Conservation (phyloP, 2,329 filamentous ascomycete genomes). For the Botrytis hyacinthi region DNA sequence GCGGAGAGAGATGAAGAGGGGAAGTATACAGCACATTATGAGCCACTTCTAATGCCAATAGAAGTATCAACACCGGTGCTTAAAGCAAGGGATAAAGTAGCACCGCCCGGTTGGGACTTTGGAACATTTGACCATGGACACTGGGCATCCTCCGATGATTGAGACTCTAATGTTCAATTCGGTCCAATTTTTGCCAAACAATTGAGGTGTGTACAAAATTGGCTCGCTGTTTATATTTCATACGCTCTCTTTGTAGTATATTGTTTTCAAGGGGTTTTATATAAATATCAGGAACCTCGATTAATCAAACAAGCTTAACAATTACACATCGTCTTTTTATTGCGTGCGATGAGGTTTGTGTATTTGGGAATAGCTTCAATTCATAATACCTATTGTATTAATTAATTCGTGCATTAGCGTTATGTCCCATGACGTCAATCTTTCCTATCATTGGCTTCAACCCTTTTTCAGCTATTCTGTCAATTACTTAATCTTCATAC, state of each 20-base stretch:
- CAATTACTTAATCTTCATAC: not conserved
- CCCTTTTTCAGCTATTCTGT: not conserved
- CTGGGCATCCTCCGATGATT: not conserved
- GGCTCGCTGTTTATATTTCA: not conserved
- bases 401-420: not conserved
- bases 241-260: not conserved
- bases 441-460: not conserved
- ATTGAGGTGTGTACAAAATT: not conserved
- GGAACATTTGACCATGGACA: not conserved
- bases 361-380: not conserved
- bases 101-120: not conserved
- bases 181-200: not conserved
- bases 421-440: not conserved
- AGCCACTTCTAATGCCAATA: accelerated
- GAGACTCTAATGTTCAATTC: not conserved
- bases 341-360: not conserved
- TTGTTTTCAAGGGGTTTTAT: not conserved
- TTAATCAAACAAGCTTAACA: not conserved
- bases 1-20: not conserved
- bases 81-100: not conserved
- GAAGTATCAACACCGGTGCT: not conserved
- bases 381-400: not conserved
- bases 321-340: not conserved
- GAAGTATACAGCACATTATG: not conserved
- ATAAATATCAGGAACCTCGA: not conserved